Conservation (phyloP, 78 protist species). For the Paratrimastix pyriformis region DNA sequence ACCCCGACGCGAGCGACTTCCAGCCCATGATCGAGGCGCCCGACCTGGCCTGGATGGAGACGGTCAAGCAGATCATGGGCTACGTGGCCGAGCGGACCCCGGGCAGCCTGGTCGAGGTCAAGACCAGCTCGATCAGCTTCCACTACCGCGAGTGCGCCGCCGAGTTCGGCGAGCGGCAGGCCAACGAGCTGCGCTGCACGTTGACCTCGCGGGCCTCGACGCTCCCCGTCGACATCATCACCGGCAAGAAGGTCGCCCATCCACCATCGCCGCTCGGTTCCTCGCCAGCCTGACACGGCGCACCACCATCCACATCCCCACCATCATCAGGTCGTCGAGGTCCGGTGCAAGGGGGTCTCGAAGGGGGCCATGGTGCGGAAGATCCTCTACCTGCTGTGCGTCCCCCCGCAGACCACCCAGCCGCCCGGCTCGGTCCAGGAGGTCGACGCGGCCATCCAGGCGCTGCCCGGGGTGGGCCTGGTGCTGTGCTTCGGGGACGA, state of each 20-base stretch:
- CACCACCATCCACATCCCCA: no score
- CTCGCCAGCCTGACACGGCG: no score
- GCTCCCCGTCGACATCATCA: conserved; percentile 1
- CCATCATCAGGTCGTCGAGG: conserved; percentile 17
- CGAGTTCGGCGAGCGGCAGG: conserved; percentile 24
- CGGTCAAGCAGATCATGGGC: background rate
- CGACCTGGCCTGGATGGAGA: conserved; percentile 16
- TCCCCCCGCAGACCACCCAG: background rate
- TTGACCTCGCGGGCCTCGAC: background rate
- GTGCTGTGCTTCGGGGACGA: conserved; percentile 3
- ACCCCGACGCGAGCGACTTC: background rate
- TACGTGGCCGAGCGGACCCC: background rate
- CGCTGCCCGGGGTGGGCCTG: background rate
- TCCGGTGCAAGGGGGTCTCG: conserved; percentile 6
- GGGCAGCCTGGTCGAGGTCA: conserved; percentile 11
- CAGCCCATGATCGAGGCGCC: background rate
- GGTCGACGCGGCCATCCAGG: background rate
- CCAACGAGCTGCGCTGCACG: background rate
- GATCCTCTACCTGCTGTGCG: background rate
- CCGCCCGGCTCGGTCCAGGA: background rate
- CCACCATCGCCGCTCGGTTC: no score
- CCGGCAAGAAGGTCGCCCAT: no score
- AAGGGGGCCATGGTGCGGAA: conserved; percentile 14
- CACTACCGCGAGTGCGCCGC: conserved; percentile 22
- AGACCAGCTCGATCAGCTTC: conserved; percentile 27